Base-by-base conservation (phyloP, 192 early-diverging fungal species). In the Rhizophagus clarus region DNA sequence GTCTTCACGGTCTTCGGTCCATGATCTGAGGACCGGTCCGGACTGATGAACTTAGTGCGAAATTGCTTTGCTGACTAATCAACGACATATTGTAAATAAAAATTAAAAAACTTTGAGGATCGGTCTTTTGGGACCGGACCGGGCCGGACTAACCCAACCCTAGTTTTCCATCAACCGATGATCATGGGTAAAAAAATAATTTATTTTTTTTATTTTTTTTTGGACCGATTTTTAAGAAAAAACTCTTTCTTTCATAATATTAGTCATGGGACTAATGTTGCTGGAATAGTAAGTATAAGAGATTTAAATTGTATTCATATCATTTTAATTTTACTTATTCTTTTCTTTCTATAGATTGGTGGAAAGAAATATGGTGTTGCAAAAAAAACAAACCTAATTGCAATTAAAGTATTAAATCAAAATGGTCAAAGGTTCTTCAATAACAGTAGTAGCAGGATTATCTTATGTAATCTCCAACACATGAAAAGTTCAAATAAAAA, bases 221-320 rank as follows among this genome's bases (percentile, higher is more conserved):
- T 40, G 5, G 0, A 40, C 0, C 37, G 37, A 40, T 56, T 0
- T 9, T 45, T 8, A 40, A 40, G 11, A 45, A 45, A 22, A 56
- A 56, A 56, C 11, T 45, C 12, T 24, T 29, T 26, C 0, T 64
- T 9, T 6, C 7, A 9, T 8, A 40, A 40, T 40, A 40, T 28
- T 64, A 29, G 28, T 3, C 91, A 95, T 76, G 95, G 96, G 76
- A 93, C 96, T 26, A 96, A 97, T 81, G 89, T 91, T 34, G 94
- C 96, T 2, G 96, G 94, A 47, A 95, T 94, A 1, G 93, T 66
- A 66, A 66, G 24, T 64, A 24, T 3, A 7, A 7, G 11, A 45
- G 11, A 45, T 11, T 45, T 15, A 29, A 29, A 14, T 15, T 14
- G 4, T 3, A 3, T 42, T 28, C 11, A 22, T 14, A 10, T 29